Evolutionary conservation across 1,284 basidiomycete species (phyloP).

Genomic region (Mycosarcoma maydis): DNA sequence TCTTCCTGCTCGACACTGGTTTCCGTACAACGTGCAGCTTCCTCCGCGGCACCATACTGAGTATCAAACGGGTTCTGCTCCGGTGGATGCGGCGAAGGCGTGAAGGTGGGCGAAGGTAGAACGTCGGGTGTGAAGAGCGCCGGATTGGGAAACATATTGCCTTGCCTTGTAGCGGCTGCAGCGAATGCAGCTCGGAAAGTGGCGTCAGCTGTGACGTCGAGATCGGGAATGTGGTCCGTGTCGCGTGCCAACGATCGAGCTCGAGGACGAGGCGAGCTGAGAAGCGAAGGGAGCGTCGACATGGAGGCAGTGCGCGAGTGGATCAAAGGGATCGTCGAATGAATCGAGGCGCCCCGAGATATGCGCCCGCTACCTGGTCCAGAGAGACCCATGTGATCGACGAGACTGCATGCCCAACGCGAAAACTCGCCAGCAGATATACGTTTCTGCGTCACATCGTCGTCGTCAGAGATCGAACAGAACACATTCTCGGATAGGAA

Average conservation of each 20-base stretch:
- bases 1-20: slow-evolving; percentile 14
- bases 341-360: slow-evolving; percentile 46
- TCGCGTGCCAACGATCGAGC: slow-evolving; percentile 33
- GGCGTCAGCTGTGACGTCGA: slow-evolving; percentile 27
- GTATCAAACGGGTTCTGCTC: slow-evolving; percentile 40
- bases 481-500: slow-evolving; percentile 88
- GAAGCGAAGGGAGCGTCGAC: slow-evolving; percentile 40
- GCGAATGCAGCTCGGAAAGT: slow-evolving; percentile 22
- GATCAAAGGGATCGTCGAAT: slow-evolving; percentile 43
- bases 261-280: slow-evolving; percentile 39
- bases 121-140: slow-evolving; percentile 44
- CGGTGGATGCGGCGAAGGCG: slow-evolving; percentile 34
- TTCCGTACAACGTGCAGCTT: neutral
- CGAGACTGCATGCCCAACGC: slow-evolving; percentile 82
- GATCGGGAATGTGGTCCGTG: slow-evolving; percentile 17
- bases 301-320: slow-evolving; percentile 48
- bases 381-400: slow-evolving; percentile 69
- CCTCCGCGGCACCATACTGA: slow-evolving; percentile 15
- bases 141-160: slow-evolving; percentile 34
- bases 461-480: slow-evolving; percentile 76
- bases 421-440: slow-evolving; percentile 86
- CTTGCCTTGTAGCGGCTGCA: slow-evolving; percentile 14
- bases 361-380: slow-evolving; percentile 25
- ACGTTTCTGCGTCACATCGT: slow-evolving; percentile 69
- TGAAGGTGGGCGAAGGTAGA: slow-evolving; percentile 46